Evolutionary conservation across 2,329 filamentous ascomycete species (phyloP), one percentile per base, ranked within the genome.

Genomic region (Penicillium sp.): DNA sequence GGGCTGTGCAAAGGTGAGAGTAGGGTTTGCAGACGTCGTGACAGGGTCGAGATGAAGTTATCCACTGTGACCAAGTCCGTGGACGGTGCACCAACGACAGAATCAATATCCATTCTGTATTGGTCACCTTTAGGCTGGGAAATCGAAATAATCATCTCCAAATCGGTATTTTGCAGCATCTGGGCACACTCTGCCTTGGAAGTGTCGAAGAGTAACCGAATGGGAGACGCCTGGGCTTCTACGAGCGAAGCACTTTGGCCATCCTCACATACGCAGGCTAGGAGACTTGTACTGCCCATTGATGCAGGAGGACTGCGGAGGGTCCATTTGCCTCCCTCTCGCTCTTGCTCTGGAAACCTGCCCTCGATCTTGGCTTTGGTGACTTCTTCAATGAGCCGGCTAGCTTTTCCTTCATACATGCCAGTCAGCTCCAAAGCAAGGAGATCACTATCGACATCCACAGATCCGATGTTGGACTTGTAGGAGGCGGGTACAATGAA

Each of bases 331-430:
- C 84, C 79, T 50, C 86, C 81, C 67, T 95, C 89, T 50, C 91
- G 82, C 72, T 95, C 89, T n/a, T 75, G 68, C 66, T 95, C 90
- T 0, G 87, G 75, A 62, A 95, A 95, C 9, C 91, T 82, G 5
- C 84, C 87, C 70, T 96, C 92, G 12, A 96, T 83, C 56, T 86
- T 83, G 7, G 91, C 90, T 71, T 92, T 95, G 42, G 84, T 82
- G 10, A 96, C 78, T 56, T 97, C 93, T 70, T 97, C 92, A 25
- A 83, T 83, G 70, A 89, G 84, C 53, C 86, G 88, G 15, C 78
- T 75, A 1, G 87, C 88, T 66, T 85, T 91, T 24, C 84, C 84
- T 64, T 95, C 88, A 60, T 92, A 92, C 6, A 80, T 73, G 45
- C 89, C 88, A 44, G 85, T 81, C 1, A 95, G 78, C 35, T 86